These are phyloP conservation scores for Paramecium pentaurelia DNA, from an alignment of 73 alveolate species.

Conservation along the genomic window DNA sequence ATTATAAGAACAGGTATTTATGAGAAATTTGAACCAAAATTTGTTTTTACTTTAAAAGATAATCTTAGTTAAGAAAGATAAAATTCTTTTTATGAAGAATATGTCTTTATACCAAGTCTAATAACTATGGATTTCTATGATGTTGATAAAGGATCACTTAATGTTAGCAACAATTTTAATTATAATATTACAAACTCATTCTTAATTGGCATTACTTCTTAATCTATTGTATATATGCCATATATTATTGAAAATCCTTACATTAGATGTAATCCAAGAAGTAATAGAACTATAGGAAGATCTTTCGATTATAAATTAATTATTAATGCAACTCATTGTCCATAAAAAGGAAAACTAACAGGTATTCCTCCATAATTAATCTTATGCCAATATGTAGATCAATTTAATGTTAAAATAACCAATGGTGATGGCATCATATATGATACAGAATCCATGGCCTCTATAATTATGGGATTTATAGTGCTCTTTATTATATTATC, in stretches of 20 bases:
- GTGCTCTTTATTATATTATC: neutral
- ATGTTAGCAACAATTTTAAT: neutral
- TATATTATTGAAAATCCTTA: neutral
- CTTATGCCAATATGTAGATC: neutral
- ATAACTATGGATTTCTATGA: neutral
- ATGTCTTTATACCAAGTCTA: neutral
- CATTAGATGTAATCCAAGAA: neutral
- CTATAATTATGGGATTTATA: conserved; percentile 16
- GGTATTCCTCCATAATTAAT: neutral
- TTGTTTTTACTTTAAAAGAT: neutral
- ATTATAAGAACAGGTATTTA: conserved; percentile 26
- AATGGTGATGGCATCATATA: conserved; percentile 29
- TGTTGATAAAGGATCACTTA: neutral
- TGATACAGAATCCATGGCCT: conserved; percentile 2
- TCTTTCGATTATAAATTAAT: neutral
- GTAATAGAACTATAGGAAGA: neutral
- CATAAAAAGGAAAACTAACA: neutral
- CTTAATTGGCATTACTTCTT: neutral
- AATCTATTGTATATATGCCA: neutral
- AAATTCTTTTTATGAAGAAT: conserved; percentile 23
- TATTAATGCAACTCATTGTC: neutral
- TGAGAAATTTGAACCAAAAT: conserved; percentile 17
- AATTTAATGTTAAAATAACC: neutral
- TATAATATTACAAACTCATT: neutral
- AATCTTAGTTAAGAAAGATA: neutral